Evolutionary conservation across 2,329 filamentous ascomycete species (phyloP), one percentile per base, ranked within the genome.

Genomic region (Nigrograna mackinnonii): DNA sequence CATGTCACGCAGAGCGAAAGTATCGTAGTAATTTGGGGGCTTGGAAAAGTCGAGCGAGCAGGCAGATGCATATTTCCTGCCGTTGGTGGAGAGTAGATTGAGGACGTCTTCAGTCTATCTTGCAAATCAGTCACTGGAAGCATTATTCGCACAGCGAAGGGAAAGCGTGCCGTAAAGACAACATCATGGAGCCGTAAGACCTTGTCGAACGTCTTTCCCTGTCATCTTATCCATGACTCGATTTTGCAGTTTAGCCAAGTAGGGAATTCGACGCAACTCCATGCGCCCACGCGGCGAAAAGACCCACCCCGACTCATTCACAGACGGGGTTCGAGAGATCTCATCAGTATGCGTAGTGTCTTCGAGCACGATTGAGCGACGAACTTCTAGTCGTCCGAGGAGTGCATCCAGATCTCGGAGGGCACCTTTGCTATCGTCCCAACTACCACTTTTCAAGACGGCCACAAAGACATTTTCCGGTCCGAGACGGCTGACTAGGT

Each of bases 401-500:
- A 77, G 65, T 2, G 46, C 50, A 43, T 85, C 81, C 22, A 89
- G 68, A 13, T 77, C 71, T 11, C 60, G 65, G 47, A 89, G 67
- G 6, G 78, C 79, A 7, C 70, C 75, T 63, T 87, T 87, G 18
- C 79, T 86, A 47, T 82, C 72, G 60, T 89, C 86, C 72, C 79
- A 82, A 58, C 82, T 86, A 12, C 85, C 85, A 52, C 80, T 85
- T 64, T 88, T 85, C 40, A 79, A 77, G n/a, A 88, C 74, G 47
- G 79, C 83, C 35, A 89, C 75, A 58, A 78, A 88, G 2, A 88
- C 78, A 57, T 87, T 86, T 4, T 80, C 71, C 0, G 77, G 68
- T 0, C 84, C 84, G 3, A 87, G 68, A 3, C 70, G 66, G 28
- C 74, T 68, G 5, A 77, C 74, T 12, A 88, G 68, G 4, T 76